These are phyloP conservation scores for Populus tremula DNA, from an alignment of 345 rosid species.

Conservation along the genomic window DNA sequence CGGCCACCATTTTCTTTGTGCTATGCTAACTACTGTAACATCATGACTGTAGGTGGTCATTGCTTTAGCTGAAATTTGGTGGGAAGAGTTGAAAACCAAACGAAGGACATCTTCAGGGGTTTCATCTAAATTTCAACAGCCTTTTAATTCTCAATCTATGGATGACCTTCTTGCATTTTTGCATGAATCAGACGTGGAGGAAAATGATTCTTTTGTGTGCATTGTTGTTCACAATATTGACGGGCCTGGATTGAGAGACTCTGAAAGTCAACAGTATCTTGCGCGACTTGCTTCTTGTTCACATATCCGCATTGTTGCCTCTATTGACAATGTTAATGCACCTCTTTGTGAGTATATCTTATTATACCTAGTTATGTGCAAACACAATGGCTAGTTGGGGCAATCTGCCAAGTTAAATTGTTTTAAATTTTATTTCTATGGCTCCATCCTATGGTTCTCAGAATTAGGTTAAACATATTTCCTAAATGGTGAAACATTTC, in stretches of 20 bases:
- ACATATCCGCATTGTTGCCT: slow-evolving; percentile 67
- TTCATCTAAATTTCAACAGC: slow-evolving; percentile 48
- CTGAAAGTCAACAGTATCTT: slow-evolving; percentile 74
- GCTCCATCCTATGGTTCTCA: too few species aligned
- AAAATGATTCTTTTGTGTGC: slow-evolving; percentile 56
- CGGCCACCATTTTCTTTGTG: neutral
- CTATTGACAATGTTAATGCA: slow-evolving; percentile 87
- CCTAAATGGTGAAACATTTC: neutral
- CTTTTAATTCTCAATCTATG: slow-evolving; percentile 57
- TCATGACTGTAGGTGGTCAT: slow-evolving; percentile 46
- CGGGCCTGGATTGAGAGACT: slow-evolving; percentile 79
- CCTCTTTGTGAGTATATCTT: slow-evolving; percentile 60
- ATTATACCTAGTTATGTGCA: neutral
- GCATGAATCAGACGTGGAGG: slow-evolving; percentile 44
- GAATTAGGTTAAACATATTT: neutral
- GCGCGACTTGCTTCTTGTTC: slow-evolving; percentile 81
- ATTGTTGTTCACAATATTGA: slow-evolving; percentile 80
- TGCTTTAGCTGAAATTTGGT: slow-evolving; percentile 64
- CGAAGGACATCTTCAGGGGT: slow-evolving; percentile 30
- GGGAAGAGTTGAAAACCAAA: slow-evolving; percentile 55
- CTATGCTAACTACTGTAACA: neutral
- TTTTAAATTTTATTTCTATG: too few species aligned
- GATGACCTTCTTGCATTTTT: slow-evolving; percentile 71
- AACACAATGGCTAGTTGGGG: neutral
- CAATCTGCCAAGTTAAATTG: neutral